phyloP scores from a whole-genome alignment of 495 filamentous ascomycete species.

The Trichocladium uniseriatum region DNA sequence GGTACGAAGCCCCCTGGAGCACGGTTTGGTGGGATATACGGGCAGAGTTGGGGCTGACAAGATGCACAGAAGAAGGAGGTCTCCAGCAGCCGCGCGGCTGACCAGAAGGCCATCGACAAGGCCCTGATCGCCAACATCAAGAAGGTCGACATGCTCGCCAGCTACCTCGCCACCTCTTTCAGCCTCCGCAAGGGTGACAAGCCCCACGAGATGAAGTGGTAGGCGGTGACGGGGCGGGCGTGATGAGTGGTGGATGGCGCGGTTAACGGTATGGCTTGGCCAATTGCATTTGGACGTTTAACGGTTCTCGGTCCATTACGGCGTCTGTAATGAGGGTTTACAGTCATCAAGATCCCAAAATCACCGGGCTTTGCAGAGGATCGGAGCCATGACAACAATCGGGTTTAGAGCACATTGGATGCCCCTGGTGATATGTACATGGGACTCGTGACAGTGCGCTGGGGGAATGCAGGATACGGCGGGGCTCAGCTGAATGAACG shows the following conservation, averaged over 20 bases:
- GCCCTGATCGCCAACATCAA: slow-evolving; percentile 83
- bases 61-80: slow-evolving; percentile 83
- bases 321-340: slow-evolving; percentile 52
- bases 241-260: slow-evolving; percentile 30
- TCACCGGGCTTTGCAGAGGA: slow-evolving; percentile 28
- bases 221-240: slow-evolving; percentile 27
- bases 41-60: slow-evolving; percentile 21
- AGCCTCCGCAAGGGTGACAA: slow-evolving; percentile 95
- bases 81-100: slow-evolving; percentile 75
- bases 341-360: slow-evolving; percentile 42
- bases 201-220: slow-evolving; percentile 96
- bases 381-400: slow-evolving; percentile 23
- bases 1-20: slow-evolving; percentile 52
- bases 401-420: slow-evolving; percentile 18
- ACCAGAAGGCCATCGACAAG: slow-evolving; percentile 98
- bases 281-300: slow-evolving; percentile 50
- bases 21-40: background rate
- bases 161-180: slow-evolving; percentile 87
- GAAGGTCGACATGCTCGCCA: slow-evolving; percentile 81
- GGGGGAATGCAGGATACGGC: slow-evolving; percentile 12
- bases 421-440: slow-evolving; percentile 16
- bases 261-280: slow-evolving; percentile 44
- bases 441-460: slow-evolving; percentile 14
- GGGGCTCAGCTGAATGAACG: background rate
- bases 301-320: slow-evolving; percentile 48